phyloP scores from a whole-genome alignment of 1,284 basidiomycete genomes.

The Amylostereum chailletii region DNA sequence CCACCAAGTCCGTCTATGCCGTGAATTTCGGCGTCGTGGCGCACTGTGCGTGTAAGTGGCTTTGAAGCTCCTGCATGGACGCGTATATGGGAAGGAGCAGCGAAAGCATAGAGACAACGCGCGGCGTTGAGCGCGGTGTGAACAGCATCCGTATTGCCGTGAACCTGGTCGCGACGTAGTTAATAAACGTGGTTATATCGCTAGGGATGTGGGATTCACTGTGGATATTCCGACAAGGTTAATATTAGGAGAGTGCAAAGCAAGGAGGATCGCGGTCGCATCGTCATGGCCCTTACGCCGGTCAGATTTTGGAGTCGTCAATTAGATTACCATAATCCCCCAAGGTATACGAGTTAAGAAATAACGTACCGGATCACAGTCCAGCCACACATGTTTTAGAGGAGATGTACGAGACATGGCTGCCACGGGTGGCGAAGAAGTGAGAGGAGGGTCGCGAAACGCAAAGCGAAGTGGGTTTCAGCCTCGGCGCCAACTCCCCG shows the following conservation, averaged over 20 bases:
- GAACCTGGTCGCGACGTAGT: constrained; percentile 38
- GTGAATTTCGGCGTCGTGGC: constrained; percentile 61
- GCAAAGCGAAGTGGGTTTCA: too few species aligned
- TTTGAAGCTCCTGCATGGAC: constrained; percentile 62
- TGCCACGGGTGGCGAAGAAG: too few species aligned
- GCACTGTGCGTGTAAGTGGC: constrained; percentile 42
- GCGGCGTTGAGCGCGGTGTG: constrained; percentile 67
- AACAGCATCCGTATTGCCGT: constrained; percentile 63
- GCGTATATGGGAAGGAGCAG: constrained; percentile 42
- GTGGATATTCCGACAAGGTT: constrained; percentile 74
- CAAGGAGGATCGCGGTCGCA: constrained; percentile 72
- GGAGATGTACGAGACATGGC: too few species aligned
- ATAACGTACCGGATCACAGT: constrained; percentile 42
- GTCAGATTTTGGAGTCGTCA: neutral
- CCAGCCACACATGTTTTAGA: constrained; percentile 35
- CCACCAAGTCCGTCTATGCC: constrained; percentile 74
- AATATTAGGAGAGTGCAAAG: constrained; percentile 54
- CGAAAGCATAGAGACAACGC: constrained; percentile 63
- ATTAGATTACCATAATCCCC: neutral
- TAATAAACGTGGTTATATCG: too few species aligned
- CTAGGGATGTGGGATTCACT: constrained; percentile 27
- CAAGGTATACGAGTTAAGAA: neutral
- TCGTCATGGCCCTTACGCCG: constrained; percentile 71
- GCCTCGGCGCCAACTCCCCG: too few species aligned
- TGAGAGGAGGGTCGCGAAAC: too few species aligned